Percentiles rank a stretch among this genome's conserved stretches.
Conservation (phyloP, 768 basidiomycete genomes). For the Leccinum subtestaceum region DNA sequence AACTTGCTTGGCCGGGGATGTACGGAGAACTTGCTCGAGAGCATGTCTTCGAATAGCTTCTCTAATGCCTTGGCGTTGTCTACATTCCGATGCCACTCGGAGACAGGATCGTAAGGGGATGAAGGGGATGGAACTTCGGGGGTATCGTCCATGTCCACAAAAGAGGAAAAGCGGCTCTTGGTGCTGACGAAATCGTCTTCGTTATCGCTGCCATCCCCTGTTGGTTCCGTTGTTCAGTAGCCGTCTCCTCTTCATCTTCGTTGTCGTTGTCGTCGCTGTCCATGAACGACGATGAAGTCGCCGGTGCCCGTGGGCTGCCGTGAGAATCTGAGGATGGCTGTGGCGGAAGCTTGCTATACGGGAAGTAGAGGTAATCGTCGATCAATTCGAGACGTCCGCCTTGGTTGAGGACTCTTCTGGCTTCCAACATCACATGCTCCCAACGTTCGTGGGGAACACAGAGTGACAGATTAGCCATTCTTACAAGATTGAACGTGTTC, state of each 20-base stretch:
- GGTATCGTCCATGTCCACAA: slow-evolving; percentile 19
- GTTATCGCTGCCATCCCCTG: slow-evolving; percentile 10
- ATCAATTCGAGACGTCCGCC: slow-evolving; percentile 71
- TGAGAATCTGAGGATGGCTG: slow-evolving; percentile 13
- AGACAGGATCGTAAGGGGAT: slow-evolving; percentile 23
- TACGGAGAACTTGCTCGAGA: slow-evolving; percentile 49
- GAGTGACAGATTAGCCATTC: slow-evolving; percentile 66
- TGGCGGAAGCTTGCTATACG: slow-evolving; percentile 41
- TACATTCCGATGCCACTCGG: slow-evolving; percentile 42
- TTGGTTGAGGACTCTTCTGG: slow-evolving; percentile 54
- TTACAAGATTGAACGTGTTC: slow-evolving; percentile 65
- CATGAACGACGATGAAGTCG: slow-evolving; percentile 21
- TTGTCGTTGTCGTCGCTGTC: slow-evolving; percentile 14
- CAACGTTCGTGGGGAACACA: slow-evolving; percentile 61
- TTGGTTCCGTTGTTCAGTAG: slow-evolving; percentile 9
- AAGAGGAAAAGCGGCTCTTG: slow-evolving; percentile 28
- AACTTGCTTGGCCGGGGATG: slow-evolving; percentile 51
- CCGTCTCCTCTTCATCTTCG: slow-evolving; percentile 20
- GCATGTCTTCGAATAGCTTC: slow-evolving; percentile 57
- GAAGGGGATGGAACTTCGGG: slow-evolving; percentile 7
- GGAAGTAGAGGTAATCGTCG: slow-evolving; percentile 69
- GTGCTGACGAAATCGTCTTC: slow-evolving; percentile 33
- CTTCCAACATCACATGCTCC: slow-evolving; percentile 58
- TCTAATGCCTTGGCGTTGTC: slow-evolving; percentile 49
- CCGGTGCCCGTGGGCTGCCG: background rate